A percentile compares a stretch with the other conserved stretches of the same genome.
Conservation (phyloP, 768 basidiomycete genomes). For the Leucocoprinus sp. region DNA sequence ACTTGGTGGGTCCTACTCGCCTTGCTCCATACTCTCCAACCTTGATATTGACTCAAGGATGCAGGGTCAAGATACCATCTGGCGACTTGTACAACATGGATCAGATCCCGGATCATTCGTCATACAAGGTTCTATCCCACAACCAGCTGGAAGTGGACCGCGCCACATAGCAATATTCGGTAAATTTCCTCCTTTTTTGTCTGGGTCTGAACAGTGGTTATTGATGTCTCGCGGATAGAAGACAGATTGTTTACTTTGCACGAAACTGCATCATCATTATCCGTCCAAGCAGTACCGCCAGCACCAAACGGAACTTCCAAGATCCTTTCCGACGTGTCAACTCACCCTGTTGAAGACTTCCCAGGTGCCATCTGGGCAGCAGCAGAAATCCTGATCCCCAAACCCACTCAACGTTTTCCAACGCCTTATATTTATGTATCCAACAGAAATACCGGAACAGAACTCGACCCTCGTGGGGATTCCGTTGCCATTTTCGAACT, state of each 20-base stretch:
- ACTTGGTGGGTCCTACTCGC: constrained; percentile 36
- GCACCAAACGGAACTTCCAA: constrained; percentile 42
- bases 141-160: constrained; percentile 59
- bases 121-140: constrained; percentile 54
- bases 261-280: constrained; percentile 48
- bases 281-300: constrained; percentile 47
- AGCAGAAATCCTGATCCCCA: constrained; percentile 56
- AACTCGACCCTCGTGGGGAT: constrained; percentile 43
- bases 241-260: constrained; percentile 45
- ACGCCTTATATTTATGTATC: constrained; percentile 56
- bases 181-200: constrained; percentile 24
- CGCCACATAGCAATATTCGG: constrained; percentile 30
- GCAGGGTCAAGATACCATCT: constrained; percentile 65
- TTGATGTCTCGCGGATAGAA: constrained; percentile 22
- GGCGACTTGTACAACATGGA: constrained; percentile 44
- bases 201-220: too few species aligned
- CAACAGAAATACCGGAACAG: constrained; percentile 48
- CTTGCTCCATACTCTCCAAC: constrained; percentile 22
- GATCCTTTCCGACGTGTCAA: constrained; percentile 42
- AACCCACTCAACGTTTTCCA: constrained; percentile 36
- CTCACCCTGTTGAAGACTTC: constrained; percentile 32
- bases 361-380: constrained; percentile 35
- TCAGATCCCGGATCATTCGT: constrained; percentile 40
- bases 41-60: constrained; percentile 5
- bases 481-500: constrained; percentile 42